Evolutionary conservation across 192 early-diverging fungal genomes (phyloP).

Genomic region (Entomortierella chlamydospora): DNA sequence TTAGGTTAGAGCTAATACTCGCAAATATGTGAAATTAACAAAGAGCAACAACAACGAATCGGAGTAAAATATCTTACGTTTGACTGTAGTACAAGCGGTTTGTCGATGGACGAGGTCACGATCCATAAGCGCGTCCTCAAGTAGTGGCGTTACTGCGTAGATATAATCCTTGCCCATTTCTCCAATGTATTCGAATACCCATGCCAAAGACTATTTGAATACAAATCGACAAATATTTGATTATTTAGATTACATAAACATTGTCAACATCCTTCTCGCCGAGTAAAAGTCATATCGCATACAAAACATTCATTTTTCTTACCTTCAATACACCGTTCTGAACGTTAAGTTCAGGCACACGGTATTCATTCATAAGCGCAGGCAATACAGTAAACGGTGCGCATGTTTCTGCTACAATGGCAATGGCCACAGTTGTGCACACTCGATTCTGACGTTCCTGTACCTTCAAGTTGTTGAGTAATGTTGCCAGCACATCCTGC

Average conservation of each 20-base stretch:
- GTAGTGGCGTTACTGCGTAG: slow-evolving; percentile 92
- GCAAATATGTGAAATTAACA: background rate
- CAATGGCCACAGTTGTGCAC: slow-evolving; percentile 98
- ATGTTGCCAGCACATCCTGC: slow-evolving; percentile 97
- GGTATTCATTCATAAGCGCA: slow-evolving; percentile 99
- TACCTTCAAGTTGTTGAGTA: slow-evolving; percentile 98
- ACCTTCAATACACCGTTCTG: slow-evolving; percentile 97
- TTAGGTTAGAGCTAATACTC: background rate
- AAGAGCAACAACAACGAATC: too few relatives aligned
- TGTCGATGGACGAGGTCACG: slow-evolving; percentile 98
- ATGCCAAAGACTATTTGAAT: slow-evolving; percentile 73
- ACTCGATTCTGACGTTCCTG: slow-evolving; percentile 99
- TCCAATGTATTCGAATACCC: slow-evolving; percentile 99
- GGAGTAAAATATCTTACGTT: slow-evolving; percentile 64
- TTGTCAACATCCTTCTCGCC: background rate
- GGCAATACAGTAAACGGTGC: slow-evolving; percentile 98
- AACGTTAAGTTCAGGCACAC: slow-evolving; percentile 99
- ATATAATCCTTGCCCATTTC: slow-evolving; percentile 99
- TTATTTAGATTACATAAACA: background rate
- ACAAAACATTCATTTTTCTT: background rate
- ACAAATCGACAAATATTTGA: background rate
- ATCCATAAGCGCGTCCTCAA: slow-evolving; percentile 98
- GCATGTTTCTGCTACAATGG: slow-evolving; percentile 89
- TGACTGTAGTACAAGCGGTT: slow-evolving; percentile 95
- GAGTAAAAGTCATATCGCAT: too few relatives aligned